phyloP scores from a whole-genome alignment of 495 filamentous ascomycete genomes.

The Aspergillus ellipticus region DNA sequence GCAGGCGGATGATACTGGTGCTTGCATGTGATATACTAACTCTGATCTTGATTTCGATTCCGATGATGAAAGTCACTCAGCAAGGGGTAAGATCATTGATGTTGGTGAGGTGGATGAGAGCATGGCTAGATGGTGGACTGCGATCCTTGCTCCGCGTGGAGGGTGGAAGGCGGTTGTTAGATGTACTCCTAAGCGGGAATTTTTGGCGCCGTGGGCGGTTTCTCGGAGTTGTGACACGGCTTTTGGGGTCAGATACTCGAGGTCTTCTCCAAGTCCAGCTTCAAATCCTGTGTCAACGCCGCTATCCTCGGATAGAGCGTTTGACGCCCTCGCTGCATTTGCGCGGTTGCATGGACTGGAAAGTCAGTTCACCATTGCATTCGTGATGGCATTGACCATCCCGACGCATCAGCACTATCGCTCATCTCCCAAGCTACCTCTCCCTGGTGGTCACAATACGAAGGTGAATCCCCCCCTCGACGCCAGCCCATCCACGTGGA shows the following conservation, averaged over 20 bases:
- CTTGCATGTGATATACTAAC: conserved; percentile 12
- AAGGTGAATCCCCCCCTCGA: background rate
- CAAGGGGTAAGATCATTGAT: background rate
- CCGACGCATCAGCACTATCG: conserved; percentile 10
- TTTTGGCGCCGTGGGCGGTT: conserved; percentile 13
- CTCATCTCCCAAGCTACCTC: conserved; percentile 11
- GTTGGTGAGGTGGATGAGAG: conserved; percentile 11
- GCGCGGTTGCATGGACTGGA: conserved; percentile 10
- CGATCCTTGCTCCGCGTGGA: conserved; percentile 8
- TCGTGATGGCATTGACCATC: conserved; percentile 13
- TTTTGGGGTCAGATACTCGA: no score
- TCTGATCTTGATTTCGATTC: no score
- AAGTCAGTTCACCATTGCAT: conserved; percentile 12
- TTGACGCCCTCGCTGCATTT: conserved; percentile 11
- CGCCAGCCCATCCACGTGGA: no score
- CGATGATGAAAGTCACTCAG: no score
- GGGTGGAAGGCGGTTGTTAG: conserved; percentile 15
- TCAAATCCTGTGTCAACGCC: no score
- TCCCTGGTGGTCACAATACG: background rate
- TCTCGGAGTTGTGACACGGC: background rate
- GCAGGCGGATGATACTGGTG: conserved; percentile 7
- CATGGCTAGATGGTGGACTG: conserved; percentile 13
- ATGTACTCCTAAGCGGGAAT: background rate
- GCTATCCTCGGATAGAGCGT: conserved; percentile 8
- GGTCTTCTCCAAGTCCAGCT: no score